phyloP scores from a whole-genome alignment of 2,329 filamentous ascomycete genomes.

The Colletotrichum acutatum region DNA sequence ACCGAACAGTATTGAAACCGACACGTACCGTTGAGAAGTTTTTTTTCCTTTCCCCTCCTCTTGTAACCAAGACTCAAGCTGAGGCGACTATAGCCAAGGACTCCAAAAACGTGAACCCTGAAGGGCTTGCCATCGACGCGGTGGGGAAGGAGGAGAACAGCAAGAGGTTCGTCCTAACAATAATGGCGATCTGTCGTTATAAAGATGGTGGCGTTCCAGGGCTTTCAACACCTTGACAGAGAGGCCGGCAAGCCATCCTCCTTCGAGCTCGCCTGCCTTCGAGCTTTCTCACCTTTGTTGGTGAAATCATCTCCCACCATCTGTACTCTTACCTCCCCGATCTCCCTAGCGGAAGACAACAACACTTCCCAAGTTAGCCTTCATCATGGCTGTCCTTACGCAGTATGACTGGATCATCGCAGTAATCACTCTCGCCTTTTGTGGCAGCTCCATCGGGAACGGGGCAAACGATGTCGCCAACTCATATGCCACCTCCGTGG shows the following conservation, averaged over 20 bases:
- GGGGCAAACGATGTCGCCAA: slow-evolving; percentile 46
- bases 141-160: neutral
- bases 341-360: neutral
- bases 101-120: neutral
- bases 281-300: neutral
- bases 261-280: neutral
- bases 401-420: slow-evolving; percentile 37
- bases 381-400: slow-evolving; percentile 26
- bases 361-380: neutral
- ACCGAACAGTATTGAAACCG: neutral
- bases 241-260: neutral
- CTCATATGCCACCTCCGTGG: slow-evolving; percentile 63
- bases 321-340: neutral
- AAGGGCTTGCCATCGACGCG: neutral
- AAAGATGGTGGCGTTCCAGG: slow-evolving; percentile 27
- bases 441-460: slow-evolving; percentile 33
- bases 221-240: slow-evolving; percentile 4
- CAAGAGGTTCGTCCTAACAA: neutral
- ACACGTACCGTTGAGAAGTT: neutral
- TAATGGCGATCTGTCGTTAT: slow-evolving; percentile 3
- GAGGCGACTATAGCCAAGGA: neutral
- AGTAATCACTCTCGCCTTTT: slow-evolving; percentile 34
- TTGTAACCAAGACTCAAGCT: neutral
- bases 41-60: neutral
- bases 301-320: neutral